Evolutionary conservation across 306 rosid genomes (phyloP), one percentile per base, ranked within the genome.

Genomic region (Sphenostylis stenocarpa): DNA sequence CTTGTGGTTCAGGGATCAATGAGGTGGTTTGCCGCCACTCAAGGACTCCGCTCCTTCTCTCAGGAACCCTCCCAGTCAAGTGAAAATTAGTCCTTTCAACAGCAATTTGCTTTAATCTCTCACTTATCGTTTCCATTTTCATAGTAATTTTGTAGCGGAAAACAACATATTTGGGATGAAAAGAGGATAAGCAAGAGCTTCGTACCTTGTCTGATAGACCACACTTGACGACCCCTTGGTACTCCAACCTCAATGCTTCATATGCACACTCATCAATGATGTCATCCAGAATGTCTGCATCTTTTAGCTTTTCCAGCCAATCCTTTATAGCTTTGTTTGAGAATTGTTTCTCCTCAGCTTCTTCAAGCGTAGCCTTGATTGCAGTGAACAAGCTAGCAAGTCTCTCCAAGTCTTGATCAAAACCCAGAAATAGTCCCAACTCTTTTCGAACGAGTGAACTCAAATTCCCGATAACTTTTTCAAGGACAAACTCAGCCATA

Each of bases 331-430:
- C 63, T 1, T 3, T 36, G 21, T 83, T 0, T 0, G 73, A 38
- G 43, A 65, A 15, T 8, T 83, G 86, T 70, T 67, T 66, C 58
- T 65, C 72, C 68, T 66, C 86, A 1, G 72, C 86, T 36, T 83
- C 83, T 56, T 77, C 82, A 15, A 82, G 83, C 0, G 62, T 47
- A 3, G 72, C 72, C 67, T 58, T 28, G 75, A 72, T 77, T 56
- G 58, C 6, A 11, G 57, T 12, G 10, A 76, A 39, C 1, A 4
- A 20, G 58, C 52, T 61, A 2, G 49, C 2, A 20, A 72, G 68
- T 4, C 73, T 63, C 7, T 21, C 12, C 41, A 72, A 15, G 8
- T 80, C 62, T 17, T 72, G 39, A 29, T 80, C 21, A 0, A 80
- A 58, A 15, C 70, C 49, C 11, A 71, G 15, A 6, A 52, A 73